These are phyloP conservation scores for Echria macrotheca DNA, from an alignment of 495 filamentous ascomycete species.

Conservation along the genomic window DNA sequence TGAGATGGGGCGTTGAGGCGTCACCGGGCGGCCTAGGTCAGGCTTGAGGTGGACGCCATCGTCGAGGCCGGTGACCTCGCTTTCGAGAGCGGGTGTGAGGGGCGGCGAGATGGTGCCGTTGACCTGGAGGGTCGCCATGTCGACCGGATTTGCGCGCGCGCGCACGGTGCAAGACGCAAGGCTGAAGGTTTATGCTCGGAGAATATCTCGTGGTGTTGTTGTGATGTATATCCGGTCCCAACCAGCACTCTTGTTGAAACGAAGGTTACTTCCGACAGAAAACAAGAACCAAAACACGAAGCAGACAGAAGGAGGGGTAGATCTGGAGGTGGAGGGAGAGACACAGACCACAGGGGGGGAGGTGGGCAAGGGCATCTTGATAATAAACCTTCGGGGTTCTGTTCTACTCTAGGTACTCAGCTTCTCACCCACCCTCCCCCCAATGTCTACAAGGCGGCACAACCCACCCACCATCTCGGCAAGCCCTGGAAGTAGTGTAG, in stretches of 20 bases:
- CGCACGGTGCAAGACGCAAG: neutral
- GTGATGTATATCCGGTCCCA: too few species aligned
- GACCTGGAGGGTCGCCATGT: constrained; percentile 8
- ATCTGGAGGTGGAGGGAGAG: neutral
- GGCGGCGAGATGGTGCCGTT: constrained; percentile 19
- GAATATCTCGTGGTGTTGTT: too few species aligned
- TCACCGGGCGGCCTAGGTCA: neutral
- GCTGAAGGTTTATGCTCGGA: neutral
- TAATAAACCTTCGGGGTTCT: neutral
- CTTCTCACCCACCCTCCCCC: neutral
- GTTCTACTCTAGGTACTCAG: too few species aligned
- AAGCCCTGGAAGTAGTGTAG: constrained; percentile 1
- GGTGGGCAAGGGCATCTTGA: neutral
- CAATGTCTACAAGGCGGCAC: neutral
- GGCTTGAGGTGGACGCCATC: constrained; percentile 4
- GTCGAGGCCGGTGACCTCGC: constrained; percentile 2
- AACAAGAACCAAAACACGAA: neutral
- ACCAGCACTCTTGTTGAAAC: too few species aligned
- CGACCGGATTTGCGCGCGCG: neutral
- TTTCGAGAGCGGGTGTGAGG: constrained; percentile 18
- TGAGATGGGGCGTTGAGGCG: constrained; percentile 7
- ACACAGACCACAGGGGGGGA: neutral
- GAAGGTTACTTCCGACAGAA: too few species aligned
- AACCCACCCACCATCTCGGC: constrained; percentile 1
- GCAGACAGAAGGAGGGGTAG: neutral